Evolutionary conservation across 805 yeast genomes (phyloP).

Genomic region (Candida rishiriensis): DNA sequence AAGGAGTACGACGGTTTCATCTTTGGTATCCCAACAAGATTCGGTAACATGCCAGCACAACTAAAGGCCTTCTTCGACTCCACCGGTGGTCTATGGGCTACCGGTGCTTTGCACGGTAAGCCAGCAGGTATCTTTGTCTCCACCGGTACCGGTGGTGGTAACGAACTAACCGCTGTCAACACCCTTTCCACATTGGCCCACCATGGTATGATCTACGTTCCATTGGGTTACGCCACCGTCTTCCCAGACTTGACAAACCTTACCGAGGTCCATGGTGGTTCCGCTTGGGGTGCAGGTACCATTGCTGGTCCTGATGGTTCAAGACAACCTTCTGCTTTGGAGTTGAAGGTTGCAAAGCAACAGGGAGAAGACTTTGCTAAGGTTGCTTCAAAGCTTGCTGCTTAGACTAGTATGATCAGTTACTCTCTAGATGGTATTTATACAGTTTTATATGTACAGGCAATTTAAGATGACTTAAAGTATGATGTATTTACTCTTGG

Average conservation of each 20-base stretch:
- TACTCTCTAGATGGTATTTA: neutral
- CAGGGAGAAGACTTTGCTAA: constrained; percentile 68
- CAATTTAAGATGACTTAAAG: too few species aligned
- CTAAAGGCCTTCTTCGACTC: constrained; percentile 73
- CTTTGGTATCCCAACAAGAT: constrained; percentile 86
- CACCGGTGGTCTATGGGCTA: constrained; percentile 78
- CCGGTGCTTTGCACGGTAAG: constrained; percentile 69
- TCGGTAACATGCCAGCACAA: constrained; percentile 79
- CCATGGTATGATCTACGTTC: constrained; percentile 78
- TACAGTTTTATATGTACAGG: neutral
- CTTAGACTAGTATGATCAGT: neutral
- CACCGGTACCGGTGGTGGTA: constrained; percentile 84
- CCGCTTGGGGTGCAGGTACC: constrained; percentile 87
- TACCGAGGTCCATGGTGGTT: constrained; percentile 72
- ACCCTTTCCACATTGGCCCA: constrained; percentile 64
- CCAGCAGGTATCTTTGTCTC: constrained; percentile 71
- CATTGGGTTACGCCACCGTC: constrained; percentile 65
- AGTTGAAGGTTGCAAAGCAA: constrained; percentile 54
- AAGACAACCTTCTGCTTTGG: constrained; percentile 60
- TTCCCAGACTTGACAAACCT: constrained; percentile 53
- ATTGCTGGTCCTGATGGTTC: constrained; percentile 77
- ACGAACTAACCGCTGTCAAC: constrained; percentile 67
- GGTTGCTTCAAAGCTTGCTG: constrained; percentile 27
- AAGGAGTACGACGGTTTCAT: constrained; percentile 71
- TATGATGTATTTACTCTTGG: neutral